A percentile compares a stretch with the other conserved stretches of the same genome.
Conservation (phyloP, 1,284 basidiomycete species). For the Trametes sp. region DNA sequence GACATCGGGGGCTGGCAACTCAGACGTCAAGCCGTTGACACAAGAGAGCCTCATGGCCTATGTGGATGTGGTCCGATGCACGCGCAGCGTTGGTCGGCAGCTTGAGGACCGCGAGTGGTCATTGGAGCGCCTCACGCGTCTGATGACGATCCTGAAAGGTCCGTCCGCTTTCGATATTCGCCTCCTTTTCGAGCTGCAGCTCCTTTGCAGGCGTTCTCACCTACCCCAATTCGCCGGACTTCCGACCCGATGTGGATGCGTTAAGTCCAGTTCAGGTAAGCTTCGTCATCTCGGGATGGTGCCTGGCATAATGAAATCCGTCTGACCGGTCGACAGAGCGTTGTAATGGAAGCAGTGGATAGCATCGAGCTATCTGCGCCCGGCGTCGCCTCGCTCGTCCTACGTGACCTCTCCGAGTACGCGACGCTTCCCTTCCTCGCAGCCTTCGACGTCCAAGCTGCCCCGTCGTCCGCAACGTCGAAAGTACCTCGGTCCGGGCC, state of each 20-base stretch:
- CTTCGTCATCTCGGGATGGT: conserved; percentile 1
- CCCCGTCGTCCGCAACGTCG: conserved; percentile 34
- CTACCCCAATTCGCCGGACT: conserved; percentile 86
- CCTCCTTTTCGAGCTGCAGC: not conserved
- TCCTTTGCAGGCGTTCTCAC: conserved; percentile 70
- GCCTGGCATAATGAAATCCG: conserved; percentile 19
- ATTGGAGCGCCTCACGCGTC: conserved; percentile 64
- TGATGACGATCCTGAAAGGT: conserved; percentile 85
- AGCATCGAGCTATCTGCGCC: conserved; percentile 69
- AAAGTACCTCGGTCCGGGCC: conserved; percentile 45
- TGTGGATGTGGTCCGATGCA: conserved; percentile 73
- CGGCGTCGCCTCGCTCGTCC: conserved; percentile 74
- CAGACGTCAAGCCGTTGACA: conserved; percentile 64
- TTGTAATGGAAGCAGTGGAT: conserved; percentile 74
- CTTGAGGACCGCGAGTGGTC: conserved; percentile 68
- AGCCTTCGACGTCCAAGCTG: conserved; percentile 64
- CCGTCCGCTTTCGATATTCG: conserved; percentile 39
- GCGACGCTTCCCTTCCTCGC: conserved; percentile 86
- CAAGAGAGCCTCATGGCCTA: conserved; percentile 89
- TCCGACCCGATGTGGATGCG: conserved; percentile 85
- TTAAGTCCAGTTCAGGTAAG: conserved; percentile 85
- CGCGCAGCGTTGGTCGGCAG: conserved; percentile 56
- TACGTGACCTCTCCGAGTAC: conserved; percentile 87
- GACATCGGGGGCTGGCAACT: conserved; percentile 5
- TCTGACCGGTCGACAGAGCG: conserved; percentile 59